Conservation (phyloP, 148 eudicot genomes). For the Chenopodium suecicum region DNA sequence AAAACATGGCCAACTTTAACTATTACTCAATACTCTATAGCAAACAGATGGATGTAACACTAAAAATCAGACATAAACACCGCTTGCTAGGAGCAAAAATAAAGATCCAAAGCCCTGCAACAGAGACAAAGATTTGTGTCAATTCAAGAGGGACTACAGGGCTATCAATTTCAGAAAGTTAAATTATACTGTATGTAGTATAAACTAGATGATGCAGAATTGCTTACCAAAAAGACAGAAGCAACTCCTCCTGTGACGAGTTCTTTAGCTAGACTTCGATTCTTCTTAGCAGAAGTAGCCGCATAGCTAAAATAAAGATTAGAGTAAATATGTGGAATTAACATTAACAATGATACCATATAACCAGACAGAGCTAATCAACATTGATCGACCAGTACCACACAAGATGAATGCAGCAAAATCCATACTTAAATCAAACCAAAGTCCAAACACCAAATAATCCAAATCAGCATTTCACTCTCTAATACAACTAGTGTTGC, state of each 20-base stretch:
- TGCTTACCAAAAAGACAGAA: conserved; percentile 84
- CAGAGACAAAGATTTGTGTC: conserved; percentile 11
- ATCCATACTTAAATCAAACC: background rate
- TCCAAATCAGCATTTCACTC: background rate
- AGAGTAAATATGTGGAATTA: background rate
- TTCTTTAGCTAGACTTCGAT: conserved; percentile 84
- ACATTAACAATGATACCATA: background rate
- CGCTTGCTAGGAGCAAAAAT: conserved; percentile 83
- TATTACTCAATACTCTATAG: conserved; percentile 22
- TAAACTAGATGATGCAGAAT: background rate
- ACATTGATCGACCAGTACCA: background rate
- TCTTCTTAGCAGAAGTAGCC: conserved; percentile 89
- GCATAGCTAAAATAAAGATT: conserved; percentile 63
- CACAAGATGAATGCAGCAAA: background rate
- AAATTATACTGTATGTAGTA: background rate
- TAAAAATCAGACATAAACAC: conserved; percentile 72
- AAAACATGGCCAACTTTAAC: conserved; percentile 10
- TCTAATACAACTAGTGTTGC: background rate
- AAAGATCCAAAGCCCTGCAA: conserved; percentile 98
- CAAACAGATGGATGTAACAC: background rate
- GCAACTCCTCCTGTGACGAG: conserved; percentile 79
- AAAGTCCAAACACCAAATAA: background rate
- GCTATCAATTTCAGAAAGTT: background rate
- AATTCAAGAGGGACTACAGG: background rate
- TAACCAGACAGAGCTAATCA: background rate